phyloP scores from a whole-genome alignment of 192 early-diverging fungal genomes.

The Coemansia sp. region DNA sequence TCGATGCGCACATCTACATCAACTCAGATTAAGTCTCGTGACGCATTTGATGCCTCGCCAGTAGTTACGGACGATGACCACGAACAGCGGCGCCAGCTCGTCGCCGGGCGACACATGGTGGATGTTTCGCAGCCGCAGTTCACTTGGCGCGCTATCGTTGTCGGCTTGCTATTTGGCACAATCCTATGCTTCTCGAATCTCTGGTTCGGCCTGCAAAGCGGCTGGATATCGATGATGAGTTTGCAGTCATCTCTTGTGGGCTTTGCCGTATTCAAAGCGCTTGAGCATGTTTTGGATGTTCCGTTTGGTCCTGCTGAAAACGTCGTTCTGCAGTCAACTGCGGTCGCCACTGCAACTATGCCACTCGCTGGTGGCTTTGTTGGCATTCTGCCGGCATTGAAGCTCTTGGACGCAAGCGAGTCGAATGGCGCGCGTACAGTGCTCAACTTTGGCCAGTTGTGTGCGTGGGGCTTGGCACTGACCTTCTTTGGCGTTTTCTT shows the following conservation, averaged over 20 bases:
- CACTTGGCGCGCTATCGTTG: constrained; percentile 54
- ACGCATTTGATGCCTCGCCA: background rate
- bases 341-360: constrained; percentile 84
- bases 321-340: constrained; percentile 80
- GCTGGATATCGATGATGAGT: constrained; percentile 81
- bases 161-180: constrained; percentile 67
- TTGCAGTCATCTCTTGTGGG: constrained; percentile 71
- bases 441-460: constrained; percentile 57
- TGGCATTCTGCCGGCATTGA: constrained; percentile 78
- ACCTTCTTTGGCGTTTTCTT: constrained; percentile 93
- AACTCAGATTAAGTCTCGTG: background rate
- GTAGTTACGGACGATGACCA: constrained; percentile 8
- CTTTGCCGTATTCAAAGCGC: constrained; percentile 75
- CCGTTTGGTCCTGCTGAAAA: constrained; percentile 82
- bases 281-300: constrained; percentile 46
- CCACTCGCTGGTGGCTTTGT: constrained; percentile 80
- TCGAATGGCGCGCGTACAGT: constrained; percentile 55
- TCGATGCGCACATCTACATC: background rate
- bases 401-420: constrained; percentile 63
- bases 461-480: constrained; percentile 73
- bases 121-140: constrained; percentile 45
- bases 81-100: background rate
- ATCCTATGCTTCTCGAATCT: constrained; percentile 83
- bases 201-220: constrained; percentile 85
- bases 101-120: constrained; percentile 22